phyloP scores from a whole-genome alignment of 2,329 filamentous ascomycete genomes.

The Aspergillus cejpii region DNA sequence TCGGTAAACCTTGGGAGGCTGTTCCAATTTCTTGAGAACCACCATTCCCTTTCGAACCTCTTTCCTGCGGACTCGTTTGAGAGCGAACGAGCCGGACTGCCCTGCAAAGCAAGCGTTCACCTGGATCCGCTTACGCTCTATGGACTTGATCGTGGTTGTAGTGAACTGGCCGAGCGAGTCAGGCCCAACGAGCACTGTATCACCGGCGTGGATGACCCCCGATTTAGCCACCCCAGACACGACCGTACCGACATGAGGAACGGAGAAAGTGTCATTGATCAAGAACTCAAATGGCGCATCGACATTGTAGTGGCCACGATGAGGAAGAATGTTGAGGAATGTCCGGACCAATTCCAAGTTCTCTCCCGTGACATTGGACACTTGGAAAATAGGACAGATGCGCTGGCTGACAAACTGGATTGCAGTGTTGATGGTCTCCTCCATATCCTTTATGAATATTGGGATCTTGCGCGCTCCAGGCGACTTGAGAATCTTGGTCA shows the following conservation, averaged over 20 bases:
- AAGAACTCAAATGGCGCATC: constrained; percentile 89
- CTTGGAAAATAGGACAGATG: constrained; percentile 95
- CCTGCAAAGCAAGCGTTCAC: constrained; percentile 85
- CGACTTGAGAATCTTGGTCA: constrained; percentile 88
- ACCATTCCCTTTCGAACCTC: constrained; percentile 98
- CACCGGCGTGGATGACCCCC: constrained; percentile 82
- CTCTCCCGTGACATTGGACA: constrained; percentile 94
- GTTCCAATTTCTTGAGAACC: constrained; percentile 75
- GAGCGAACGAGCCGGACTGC: constrained; percentile 84
- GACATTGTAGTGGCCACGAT: constrained; percentile 85
- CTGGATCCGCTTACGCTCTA: constrained; percentile 86
- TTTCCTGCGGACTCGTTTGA: constrained; percentile 79
- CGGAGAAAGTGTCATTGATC: constrained; percentile 95
- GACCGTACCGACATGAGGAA: constrained; percentile 93
- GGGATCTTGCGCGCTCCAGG: constrained; percentile 92
- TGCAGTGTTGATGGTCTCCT: constrained; percentile 90
- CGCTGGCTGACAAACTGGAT: constrained; percentile 92
- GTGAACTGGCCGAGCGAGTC: constrained; percentile 87
- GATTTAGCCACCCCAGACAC: constrained; percentile 89
- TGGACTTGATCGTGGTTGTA: constrained; percentile 78
- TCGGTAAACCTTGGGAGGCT: constrained; percentile 63
- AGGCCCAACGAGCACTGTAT: constrained; percentile 79
- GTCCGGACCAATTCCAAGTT: constrained; percentile 83
- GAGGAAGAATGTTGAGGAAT: constrained; percentile 91
- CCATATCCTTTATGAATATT: constrained; percentile 84